These are phyloP conservation scores for Venturia oleaginea DNA, from an alignment of 2,329 filamentous ascomycete species.

Conservation along the genomic window DNA sequence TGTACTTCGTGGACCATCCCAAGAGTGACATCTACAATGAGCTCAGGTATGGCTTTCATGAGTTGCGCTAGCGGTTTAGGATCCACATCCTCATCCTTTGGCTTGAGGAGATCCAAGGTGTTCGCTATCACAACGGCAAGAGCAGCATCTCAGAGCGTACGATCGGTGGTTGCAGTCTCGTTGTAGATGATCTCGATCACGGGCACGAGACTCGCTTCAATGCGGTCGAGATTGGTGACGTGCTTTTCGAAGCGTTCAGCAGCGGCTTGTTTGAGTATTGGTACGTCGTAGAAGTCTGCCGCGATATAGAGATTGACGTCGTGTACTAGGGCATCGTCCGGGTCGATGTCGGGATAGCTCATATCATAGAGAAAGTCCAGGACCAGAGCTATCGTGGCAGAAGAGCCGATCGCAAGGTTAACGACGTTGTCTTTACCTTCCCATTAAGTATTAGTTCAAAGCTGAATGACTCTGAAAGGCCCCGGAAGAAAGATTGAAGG, in stretches of 20 bases:
- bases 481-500: too few species aligned
- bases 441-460: too few species aligned
- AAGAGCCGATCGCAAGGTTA: too few species aligned
- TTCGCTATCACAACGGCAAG: background rate
- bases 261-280: background rate
- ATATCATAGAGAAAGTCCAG: background rate
- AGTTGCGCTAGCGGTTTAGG: background rate
- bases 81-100: background rate
- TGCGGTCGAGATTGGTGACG: background rate
- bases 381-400: background rate
- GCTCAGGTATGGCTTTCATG: background rate
- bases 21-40: too few species aligned
- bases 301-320: background rate
- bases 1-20: too few species aligned
- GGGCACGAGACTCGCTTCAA: background rate
- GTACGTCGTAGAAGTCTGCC: background rate
- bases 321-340: background rate
- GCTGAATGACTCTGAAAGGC: too few species aligned
- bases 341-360: background rate
- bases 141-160: background rate
- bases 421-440: too few species aligned
- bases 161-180: background rate
- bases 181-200: background rate
- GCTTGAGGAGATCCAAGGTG: background rate
- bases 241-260: background rate